Evolutionary conservation across 768 basidiomycete species (phyloP).

Genomic region (Termitomyces titanicus): DNA sequence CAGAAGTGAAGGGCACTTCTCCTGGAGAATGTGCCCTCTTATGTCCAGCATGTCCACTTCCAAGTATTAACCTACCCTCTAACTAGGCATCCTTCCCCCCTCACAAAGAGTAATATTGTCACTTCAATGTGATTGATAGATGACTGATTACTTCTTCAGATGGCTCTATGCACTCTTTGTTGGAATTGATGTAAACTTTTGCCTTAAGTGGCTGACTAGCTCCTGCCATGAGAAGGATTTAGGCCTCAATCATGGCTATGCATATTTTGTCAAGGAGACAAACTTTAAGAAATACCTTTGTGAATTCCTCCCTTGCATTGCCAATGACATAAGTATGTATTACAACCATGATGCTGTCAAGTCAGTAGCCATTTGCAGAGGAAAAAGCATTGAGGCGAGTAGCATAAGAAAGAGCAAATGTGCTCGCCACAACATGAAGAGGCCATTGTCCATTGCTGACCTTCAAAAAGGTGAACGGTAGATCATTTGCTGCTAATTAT

Average conservation of each 20-base stretch:
- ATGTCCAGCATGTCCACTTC: too few relatives aligned
- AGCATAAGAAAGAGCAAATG: neutral
- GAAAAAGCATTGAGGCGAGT: neutral
- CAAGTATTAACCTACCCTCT: constrained; percentile 18
- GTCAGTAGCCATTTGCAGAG: neutral
- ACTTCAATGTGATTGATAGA: neutral
- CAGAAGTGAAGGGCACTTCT: too few relatives aligned
- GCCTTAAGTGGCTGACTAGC: constrained; percentile 14
- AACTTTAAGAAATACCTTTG: constrained; percentile 8
- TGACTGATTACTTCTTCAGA: neutral
- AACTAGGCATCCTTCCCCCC: constrained; percentile 11
- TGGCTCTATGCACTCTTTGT: neutral
- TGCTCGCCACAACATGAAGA: neutral
- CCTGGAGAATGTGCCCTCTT: too few relatives aligned
- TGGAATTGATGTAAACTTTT: constrained; percentile 16
- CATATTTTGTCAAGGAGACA: constrained; percentile 2
- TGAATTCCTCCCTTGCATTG: neutral
- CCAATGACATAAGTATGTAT: constrained; percentile 6
- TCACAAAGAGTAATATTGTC: too few relatives aligned
- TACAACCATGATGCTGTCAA: too few relatives aligned
- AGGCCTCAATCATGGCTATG: constrained; percentile 5
- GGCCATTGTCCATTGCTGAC: neutral
- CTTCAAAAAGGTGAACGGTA: neutral
- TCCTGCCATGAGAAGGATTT: constrained; percentile 11
- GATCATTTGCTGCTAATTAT: fast-evolving